These are phyloP conservation scores for Pestalotiopsis fici DNA, from an alignment of 2,329 filamentous ascomycete genomes.

Conservation along the genomic window DNA sequence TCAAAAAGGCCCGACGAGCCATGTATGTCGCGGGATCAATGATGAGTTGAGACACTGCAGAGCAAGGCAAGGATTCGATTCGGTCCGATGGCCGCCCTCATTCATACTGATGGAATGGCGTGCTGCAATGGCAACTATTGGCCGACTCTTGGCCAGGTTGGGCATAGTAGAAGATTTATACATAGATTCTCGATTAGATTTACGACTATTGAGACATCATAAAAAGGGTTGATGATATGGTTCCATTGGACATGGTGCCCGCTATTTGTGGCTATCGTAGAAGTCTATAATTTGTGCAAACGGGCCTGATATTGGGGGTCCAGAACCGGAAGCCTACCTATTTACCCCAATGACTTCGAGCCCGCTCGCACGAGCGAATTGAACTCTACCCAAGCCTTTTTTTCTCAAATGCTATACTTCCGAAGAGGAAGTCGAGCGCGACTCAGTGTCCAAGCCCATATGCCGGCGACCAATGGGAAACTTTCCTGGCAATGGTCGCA, in stretches of 20 bases:
- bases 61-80: neutral
- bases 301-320: neutral
- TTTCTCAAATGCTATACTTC: too few relatives aligned
- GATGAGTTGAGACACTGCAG: neutral
- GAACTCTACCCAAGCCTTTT: neutral
- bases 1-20: slow-evolving; percentile 5
- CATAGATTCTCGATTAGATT: neutral
- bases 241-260: neutral
- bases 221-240: neutral
- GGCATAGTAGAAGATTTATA: neutral
- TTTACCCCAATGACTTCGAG: neutral
- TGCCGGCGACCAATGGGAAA: too few relatives aligned
- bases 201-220: neutral
- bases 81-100: neutral
- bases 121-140: neutral
- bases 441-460: too few relatives aligned
- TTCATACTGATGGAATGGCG: neutral
- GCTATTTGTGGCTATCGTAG: neutral
- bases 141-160: neutral
- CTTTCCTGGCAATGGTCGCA: too few relatives aligned
- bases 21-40: neutral
- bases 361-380: neutral
- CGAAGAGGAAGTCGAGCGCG: too few relatives aligned
- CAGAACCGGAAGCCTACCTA: neutral
- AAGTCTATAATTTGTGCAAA: neutral